Evolutionary conservation across 2,329 filamentous ascomycete genomes (phyloP).

Genomic region (Fusarium denticulatum): DNA sequence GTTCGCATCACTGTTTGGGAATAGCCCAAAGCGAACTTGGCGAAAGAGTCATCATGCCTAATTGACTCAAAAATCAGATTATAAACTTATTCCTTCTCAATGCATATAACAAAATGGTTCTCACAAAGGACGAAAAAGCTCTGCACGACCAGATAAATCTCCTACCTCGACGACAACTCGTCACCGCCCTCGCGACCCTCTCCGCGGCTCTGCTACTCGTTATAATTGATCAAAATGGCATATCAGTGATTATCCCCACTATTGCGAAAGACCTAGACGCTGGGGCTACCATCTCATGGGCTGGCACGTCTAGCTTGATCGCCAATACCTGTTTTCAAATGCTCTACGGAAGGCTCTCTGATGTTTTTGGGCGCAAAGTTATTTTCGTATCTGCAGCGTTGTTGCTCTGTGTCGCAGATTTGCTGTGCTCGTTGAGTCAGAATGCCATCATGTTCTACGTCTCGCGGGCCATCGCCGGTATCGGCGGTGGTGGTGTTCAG

Average conservation of each 20-base stretch:
- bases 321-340: conserved; percentile 7
- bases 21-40: too few relatives aligned
- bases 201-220: not conserved
- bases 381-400: not conserved
- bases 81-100: too few relatives aligned
- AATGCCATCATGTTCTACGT: not conserved
- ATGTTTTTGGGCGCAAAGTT: conserved; percentile 2
- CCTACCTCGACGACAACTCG: not conserved
- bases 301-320: not conserved
- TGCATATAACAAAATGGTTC: not conserved
- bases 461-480: not conserved
- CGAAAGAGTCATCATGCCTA: too few relatives aligned
- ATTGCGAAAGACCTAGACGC: not conserved
- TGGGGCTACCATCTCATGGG: not conserved
- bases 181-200: not conserved
- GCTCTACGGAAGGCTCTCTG: not conserved
- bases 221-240: not conserved
- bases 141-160: not conserved
- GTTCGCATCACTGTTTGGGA: too few relatives aligned
- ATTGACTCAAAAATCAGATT: too few relatives aligned
- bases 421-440: not conserved
- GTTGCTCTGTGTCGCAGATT: not conserved
- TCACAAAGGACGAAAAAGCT: not conserved
- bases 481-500: not conserved
- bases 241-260: not conserved